Evolutionary conservation across 768 basidiomycete genomes (phyloP).

Genomic region (Myochromella boudieri): DNA sequence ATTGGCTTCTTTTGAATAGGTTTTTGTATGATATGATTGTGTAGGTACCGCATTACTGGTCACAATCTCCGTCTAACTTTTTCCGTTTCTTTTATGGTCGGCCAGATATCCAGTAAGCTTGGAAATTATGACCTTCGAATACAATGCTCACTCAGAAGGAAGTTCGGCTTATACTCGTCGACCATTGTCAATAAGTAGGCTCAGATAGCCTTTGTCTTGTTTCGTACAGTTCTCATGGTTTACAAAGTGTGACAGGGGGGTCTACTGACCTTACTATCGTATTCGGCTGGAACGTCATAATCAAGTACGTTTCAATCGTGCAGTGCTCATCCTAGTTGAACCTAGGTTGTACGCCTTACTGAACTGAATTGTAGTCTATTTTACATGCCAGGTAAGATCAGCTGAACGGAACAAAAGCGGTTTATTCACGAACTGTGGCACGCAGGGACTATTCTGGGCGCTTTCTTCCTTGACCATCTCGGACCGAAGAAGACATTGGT

Average conservation of each 20-base stretch:
- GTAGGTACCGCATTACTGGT: slow-evolving; percentile 38
- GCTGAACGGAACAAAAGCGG: neutral
- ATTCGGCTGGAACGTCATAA: slow-evolving; percentile 84
- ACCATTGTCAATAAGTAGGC: slow-evolving; percentile 65
- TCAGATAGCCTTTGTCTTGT: neutral
- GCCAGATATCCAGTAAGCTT: slow-evolving; percentile 64
- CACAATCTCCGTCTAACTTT: neutral
- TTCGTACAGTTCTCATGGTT: neutral
- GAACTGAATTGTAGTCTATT: slow-evolving; percentile 38
- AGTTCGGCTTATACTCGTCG: slow-evolving; percentile 82
- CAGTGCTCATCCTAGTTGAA: neutral
- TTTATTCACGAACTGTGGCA: too few species aligned
- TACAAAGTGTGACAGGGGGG: slow-evolving; percentile 55
- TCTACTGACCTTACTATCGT: slow-evolving; percentile 52
- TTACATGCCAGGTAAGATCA: slow-evolving; percentile 35
- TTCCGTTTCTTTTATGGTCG: too few species aligned
- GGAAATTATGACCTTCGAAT: neutral
- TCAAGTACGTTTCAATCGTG: slow-evolving; percentile 53
- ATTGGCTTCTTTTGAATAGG: slow-evolving; percentile 24
- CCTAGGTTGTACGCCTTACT: too few species aligned
- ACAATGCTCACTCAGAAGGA: slow-evolving; percentile 1
- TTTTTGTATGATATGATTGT: slow-evolving; percentile 82
- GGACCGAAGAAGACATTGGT: slow-evolving; percentile 79
- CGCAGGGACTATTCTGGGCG: slow-evolving; percentile 63
- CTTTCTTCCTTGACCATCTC: slow-evolving; percentile 71